Base-by-base conservation (phyloP, 2,329 filamentous ascomycete species). In the Ophiostoma triangulosporum region DNA sequence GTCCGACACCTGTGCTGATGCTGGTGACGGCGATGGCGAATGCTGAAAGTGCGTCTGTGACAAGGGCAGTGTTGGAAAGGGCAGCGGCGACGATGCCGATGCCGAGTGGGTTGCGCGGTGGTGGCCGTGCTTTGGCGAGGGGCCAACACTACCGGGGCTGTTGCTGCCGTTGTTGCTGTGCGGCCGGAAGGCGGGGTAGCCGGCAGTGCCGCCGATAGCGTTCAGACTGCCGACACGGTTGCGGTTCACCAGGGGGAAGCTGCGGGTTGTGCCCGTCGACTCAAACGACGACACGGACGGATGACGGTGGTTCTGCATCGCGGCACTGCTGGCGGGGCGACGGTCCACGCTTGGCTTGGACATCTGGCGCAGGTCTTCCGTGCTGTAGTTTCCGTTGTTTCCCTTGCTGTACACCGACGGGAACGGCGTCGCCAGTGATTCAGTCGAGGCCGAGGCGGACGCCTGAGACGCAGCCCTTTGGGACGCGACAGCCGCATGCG, bases 221-320 rank as follows among this genome's bases (percentile, higher is more conserved):
- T 48, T 43, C 12, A 57, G 22, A 24, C 53, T 56, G 48, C 43
- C 40, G 15, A 55, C 29, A 11, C 57, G 56, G 43, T 53, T 59
- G 45, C 58, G 56, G 35, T 59, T 62, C 8, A 82, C 72, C 5
- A 83, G 68, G 1, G 80, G 80, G 57, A 83, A 83, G 62, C 77
- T 83, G 59, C 80, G 70, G 50, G 73, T 77, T 1, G 80, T 82
- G 15, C 77, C 77, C 0, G 69, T 72, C 0, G 78, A 83, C 46
- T 76, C 75, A 55, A 80, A 70, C 0, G 77, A 79, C 4, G 77
- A 76, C 22, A 75, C 64, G 0, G 78, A 80, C 6, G 78, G 76
- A 1, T 77, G 75, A 1, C 77, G 75, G 60, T 81, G 77, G 52
- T 69, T 50, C 4, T 53, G 64, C 22, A 66, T 64, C 1, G 64